A percentile compares a stretch with the other conserved stretches of the same genome.
phyloP scores from a whole-genome alignment of 768 basidiomycete genomes.

The Lentinula edodes region DNA sequence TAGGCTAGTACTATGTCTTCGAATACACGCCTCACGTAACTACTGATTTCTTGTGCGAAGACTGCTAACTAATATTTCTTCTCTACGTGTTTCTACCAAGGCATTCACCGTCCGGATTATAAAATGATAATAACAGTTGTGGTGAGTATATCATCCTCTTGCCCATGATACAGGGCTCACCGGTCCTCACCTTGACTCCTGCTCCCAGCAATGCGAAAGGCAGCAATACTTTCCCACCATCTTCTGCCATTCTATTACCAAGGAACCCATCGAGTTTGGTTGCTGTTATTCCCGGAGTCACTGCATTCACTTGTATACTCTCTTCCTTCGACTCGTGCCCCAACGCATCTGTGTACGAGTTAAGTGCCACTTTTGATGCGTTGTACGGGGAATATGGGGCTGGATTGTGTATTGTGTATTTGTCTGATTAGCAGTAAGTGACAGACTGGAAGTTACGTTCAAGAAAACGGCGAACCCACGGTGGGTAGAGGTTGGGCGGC shows the following conservation, averaged over 20 bases:
- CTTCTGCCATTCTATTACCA: slow-evolving; percentile 6
- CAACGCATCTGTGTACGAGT: slow-evolving; percentile 9
- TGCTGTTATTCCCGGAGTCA: slow-evolving; percentile 9
- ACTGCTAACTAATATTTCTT: too few species aligned
- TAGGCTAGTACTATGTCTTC: too few species aligned
- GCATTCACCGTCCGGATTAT: neutral
- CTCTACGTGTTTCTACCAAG: neutral
- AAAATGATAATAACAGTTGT: too few species aligned
- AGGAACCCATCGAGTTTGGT: slow-evolving; percentile 5
- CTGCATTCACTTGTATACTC: slow-evolving; percentile 6
- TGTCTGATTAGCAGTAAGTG: slow-evolving; percentile 3
- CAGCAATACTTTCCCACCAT: slow-evolving; percentile 3
- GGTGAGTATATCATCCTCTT: neutral
- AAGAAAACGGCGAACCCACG: slow-evolving; percentile 28
- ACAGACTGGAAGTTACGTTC: slow-evolving; percentile 26
- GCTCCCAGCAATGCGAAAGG: neutral
- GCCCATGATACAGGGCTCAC: neutral
- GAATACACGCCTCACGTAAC: too few species aligned
- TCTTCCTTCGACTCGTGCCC: slow-evolving; percentile 7
- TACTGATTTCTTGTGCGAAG: too few species aligned
- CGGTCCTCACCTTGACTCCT: neutral
- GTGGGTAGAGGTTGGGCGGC: slow-evolving; percentile 15
- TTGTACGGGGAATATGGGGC: slow-evolving; percentile 3
- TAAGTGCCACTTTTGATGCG: slow-evolving; percentile 1
- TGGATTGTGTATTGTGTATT: neutral